Base-by-base conservation (phyloP, 75 land plant species). In the Isoetes taiwanensis region DNA sequence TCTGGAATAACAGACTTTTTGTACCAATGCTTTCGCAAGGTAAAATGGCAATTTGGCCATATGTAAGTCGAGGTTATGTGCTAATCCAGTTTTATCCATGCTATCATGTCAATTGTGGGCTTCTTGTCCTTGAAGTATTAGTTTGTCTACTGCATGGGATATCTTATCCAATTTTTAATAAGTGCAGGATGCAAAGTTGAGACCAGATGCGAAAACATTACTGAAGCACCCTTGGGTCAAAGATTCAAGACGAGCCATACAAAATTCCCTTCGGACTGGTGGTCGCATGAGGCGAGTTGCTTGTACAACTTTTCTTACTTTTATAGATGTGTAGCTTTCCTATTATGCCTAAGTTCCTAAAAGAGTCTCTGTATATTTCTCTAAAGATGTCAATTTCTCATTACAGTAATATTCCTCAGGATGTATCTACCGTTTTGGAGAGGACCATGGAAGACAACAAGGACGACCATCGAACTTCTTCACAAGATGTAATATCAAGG, bases 131-230 rank as follows among this genome's bases (percentile, higher is more conserved):
- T n/a, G n/a, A n/a, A n/a, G n/a, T n/a, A n/a, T n/a, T n/a, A n/a
- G n/a, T n/a, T 63, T 31, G 10, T 60, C 2, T 62, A 12, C 29
- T 61, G 2, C 24, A 34, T 29, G 14, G 26, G 46, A 19, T 58
- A 35, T 69, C 11, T 30, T 20, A 19, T 67, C 14, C 43, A 57
- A 16, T 33, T 2, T 16, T 41, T 30, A 27, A 19, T 12, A 16
- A 14, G 59, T 61, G 58, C 75, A 94, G 99, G 96, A 94, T 94
- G 96, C 99, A 57, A 80, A 81, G 48, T 83, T 89, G 12, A 77
- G 99, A 66, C 96, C 99, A 40, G 99, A 89, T 78, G 99, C 99
- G 21, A 89, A 85, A 43, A 89, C 84, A 40, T 50, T 94, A 56
- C 78, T 94, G 38, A 64, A 74, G 66, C 99, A 94, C 53, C 83